Percentiles rank a stretch among this genome's conserved stretches.
phyloP scores from a whole-genome alignment of 2,329 filamentous ascomycete genomes.

The Aspergillus sp. region DNA sequence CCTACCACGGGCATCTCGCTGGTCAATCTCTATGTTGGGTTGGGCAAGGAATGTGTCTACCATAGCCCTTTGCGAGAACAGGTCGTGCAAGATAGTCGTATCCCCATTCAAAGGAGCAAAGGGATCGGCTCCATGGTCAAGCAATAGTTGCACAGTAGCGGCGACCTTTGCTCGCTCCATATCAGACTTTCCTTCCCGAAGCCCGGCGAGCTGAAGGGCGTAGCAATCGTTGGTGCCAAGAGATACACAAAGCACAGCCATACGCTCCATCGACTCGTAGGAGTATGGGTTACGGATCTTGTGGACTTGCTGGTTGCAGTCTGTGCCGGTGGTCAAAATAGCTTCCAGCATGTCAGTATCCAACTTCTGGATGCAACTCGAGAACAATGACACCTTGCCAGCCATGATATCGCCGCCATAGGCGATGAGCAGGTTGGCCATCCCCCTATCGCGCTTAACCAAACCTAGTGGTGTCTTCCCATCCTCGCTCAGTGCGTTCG shows the following conservation, averaged over 20 bases:
- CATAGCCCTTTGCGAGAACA: not conserved
- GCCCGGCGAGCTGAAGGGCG: not conserved
- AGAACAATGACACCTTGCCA: not conserved
- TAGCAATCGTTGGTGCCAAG: not conserved
- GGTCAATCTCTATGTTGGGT: not conserved
- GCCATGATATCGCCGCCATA: not conserved
- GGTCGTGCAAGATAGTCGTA: not conserved
- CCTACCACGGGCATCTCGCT: not conserved
- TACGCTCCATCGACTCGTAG: too few species aligned
- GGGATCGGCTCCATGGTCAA: not conserved
- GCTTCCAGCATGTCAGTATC: not conserved
- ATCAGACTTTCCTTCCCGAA: not conserved
- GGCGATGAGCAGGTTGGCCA: not conserved
- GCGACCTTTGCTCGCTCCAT: not conserved
- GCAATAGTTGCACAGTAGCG: not conserved
- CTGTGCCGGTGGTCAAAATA: not conserved
- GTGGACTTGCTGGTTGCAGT: not conserved
- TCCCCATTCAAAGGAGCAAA: not conserved
- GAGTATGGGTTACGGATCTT: too few species aligned
- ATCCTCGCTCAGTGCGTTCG: not conserved
- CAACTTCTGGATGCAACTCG: not conserved
- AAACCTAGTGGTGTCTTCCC: not conserved
- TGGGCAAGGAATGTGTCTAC: not conserved
- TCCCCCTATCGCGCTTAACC: not conserved
- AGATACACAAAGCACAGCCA: too few species aligned